phyloP scores from a whole-genome alignment of 108 stramenopile species.

The Schizochytrium sp. region DNA sequence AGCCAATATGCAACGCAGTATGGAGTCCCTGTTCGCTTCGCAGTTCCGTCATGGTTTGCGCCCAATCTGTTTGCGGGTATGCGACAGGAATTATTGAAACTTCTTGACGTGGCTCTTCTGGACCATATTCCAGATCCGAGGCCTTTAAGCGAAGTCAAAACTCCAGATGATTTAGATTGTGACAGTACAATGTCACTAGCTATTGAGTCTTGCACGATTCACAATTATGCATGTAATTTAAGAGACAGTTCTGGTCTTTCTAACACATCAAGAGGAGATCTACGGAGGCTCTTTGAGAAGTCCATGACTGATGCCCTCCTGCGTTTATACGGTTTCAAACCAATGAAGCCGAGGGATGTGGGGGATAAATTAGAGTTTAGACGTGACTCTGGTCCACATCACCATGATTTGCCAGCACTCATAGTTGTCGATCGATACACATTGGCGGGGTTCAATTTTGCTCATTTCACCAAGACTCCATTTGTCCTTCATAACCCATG shows the following conservation, averaged over 20 bases:
- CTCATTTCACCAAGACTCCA: not conserved
- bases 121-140: not conserved
- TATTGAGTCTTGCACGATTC: not conserved
- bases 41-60: not conserved
- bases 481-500: conserved; percentile 45
- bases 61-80: not conserved
- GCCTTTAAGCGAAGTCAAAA: not conserved
- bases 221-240: not conserved
- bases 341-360: too few species aligned
- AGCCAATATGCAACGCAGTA: not conserved
- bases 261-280: not conserved
- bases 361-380: not conserved
- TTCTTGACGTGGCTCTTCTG: not conserved
- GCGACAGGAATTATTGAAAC: not conserved
- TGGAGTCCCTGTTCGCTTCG: conserved; percentile 10
- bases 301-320: not conserved
- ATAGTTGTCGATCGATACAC: conserved; percentile 5
- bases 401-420: not conserved
- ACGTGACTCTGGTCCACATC: not conserved
- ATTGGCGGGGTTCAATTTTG: conserved; percentile 39
- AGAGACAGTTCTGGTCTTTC: not conserved
- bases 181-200: not conserved
- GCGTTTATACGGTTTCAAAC: not conserved
- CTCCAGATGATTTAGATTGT: too few species aligned
- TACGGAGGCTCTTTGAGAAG: not conserved